Percentiles rank a stretch among this genome's conserved stretches.
phyloP scores from a whole-genome alignment of 2,329 filamentous ascomycete species.

The Fusarium irregulare region DNA sequence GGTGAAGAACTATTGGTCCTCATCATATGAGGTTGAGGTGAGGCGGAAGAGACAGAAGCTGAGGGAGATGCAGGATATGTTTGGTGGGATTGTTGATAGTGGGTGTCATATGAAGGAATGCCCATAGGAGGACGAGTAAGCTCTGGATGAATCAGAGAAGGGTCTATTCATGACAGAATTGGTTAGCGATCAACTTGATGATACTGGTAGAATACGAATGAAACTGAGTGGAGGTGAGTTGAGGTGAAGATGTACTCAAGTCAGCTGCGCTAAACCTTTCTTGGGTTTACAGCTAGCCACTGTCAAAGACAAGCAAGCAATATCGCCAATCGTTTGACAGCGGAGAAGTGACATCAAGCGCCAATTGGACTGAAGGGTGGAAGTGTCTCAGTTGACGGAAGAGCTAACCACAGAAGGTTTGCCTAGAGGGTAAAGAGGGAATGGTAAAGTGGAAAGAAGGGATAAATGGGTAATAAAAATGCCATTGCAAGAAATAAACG shows the following conservation, averaged over 20 bases:
- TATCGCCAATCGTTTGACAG: slow-evolving; percentile 37
- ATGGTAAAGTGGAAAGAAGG: not conserved
- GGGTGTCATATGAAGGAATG: slow-evolving; percentile 59
- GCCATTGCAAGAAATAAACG: slow-evolving; percentile 7
- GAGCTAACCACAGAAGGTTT: not conserved
- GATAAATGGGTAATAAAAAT: slow-evolving; percentile 45
- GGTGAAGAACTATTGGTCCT: slow-evolving; percentile 73
- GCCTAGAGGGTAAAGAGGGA: not conserved
- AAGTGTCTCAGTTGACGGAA: slow-evolving; percentile 45
- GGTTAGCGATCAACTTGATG: slow-evolving; percentile 51
- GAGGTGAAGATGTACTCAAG: slow-evolving; percentile 9
- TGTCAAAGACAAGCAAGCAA: slow-evolving; percentile 37
- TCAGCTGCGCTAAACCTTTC: slow-evolving; percentile 28
- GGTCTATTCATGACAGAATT: slow-evolving; percentile 57
- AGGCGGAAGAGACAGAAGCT: slow-evolving; percentile 67
- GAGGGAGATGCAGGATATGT: slow-evolving; percentile 72
- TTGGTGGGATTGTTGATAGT: slow-evolving; percentile 60
- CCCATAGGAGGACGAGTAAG: slow-evolving; percentile 61
- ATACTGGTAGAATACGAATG: not conserved
- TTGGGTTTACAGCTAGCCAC: slow-evolving; percentile 41
- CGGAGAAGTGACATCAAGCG: slow-evolving; percentile 28
- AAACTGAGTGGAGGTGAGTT: slow-evolving; percentile 20
- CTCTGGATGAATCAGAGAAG: slow-evolving; percentile 67
- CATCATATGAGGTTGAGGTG: slow-evolving; percentile 59
- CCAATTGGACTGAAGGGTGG: slow-evolving; percentile 31